Conservation (phyloP, 2,329 filamentous ascomycete species). For the Mariannaea elegans region DNA sequence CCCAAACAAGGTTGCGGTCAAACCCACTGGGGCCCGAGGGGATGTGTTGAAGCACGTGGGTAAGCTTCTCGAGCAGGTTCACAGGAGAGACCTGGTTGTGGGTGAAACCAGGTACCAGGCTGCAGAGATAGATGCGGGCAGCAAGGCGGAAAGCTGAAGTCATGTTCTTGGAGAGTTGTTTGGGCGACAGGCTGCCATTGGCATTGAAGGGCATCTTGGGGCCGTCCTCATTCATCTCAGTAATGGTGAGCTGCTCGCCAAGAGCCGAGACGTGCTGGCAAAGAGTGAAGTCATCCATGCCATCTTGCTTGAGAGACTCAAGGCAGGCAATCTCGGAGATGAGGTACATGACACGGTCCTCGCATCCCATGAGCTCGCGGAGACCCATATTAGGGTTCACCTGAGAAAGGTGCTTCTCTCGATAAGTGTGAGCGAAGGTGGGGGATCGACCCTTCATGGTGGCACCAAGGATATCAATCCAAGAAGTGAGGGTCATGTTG, state of each 20-base stretch:
- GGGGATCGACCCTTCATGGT: slow-evolving; percentile 91
- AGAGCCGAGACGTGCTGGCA: slow-evolving; percentile 92
- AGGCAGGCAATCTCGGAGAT: slow-evolving; percentile 98
- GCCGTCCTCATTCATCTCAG: slow-evolving; percentile 70
- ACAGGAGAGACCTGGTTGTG: slow-evolving; percentile 77
- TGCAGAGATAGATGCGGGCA: slow-evolving; percentile 96
- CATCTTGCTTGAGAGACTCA: slow-evolving; percentile 83
- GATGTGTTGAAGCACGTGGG: slow-evolving; percentile 80
- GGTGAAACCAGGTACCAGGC: slow-evolving; percentile 87
- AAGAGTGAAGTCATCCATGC: slow-evolving; percentile 85
- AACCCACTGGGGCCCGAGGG: slow-evolving; percentile 84
- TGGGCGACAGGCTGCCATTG: slow-evolving; percentile 80
- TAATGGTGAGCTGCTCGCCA: slow-evolving; percentile 84
- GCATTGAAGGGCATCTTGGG: slow-evolving; percentile 70
- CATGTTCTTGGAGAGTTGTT: slow-evolving; percentile 87
- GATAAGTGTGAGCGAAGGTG: slow-evolving; percentile 92
- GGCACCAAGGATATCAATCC: slow-evolving; percentile 96
- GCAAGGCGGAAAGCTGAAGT: slow-evolving; percentile 90
- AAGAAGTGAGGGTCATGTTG: slow-evolving; percentile 93
- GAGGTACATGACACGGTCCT: slow-evolving; percentile 96
- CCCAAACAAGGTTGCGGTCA: slow-evolving; percentile 92
- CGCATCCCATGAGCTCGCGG: slow-evolving; percentile 95
- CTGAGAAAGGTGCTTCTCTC: slow-evolving; percentile 85
- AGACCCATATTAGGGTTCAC: slow-evolving; percentile 73
- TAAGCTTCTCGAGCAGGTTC: slow-evolving; percentile 80